These are phyloP conservation scores for Chalciporus chontae DNA, from an alignment of 768 basidiomycete species.

Conservation along the genomic window DNA sequence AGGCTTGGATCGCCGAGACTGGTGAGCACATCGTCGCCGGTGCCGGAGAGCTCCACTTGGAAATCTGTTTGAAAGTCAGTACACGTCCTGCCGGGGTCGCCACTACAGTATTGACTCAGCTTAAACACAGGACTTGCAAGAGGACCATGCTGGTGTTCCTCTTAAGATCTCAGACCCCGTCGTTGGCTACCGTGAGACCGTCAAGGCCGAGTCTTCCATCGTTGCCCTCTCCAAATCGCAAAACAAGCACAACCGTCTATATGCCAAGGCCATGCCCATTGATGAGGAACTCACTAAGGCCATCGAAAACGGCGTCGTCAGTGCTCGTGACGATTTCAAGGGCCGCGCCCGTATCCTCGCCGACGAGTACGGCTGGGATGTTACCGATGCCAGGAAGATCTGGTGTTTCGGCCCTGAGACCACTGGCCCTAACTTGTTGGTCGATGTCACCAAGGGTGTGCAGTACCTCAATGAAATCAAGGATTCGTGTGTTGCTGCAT, in stretches of 20 bases:
- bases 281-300: slow-evolving; percentile 93
- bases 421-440: slow-evolving; percentile 93
- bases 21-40: slow-evolving; percentile 99
- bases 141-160: slow-evolving; percentile 99
- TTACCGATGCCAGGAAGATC: slow-evolving; percentile 98
- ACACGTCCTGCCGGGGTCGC: neutral
- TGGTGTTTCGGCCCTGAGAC: slow-evolving; percentile 99
- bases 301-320: slow-evolving; percentile 85
- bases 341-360: slow-evolving; percentile 91
- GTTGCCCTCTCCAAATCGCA: slow-evolving; percentile 98
- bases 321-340: slow-evolving; percentile 96
- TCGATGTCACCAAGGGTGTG: slow-evolving; percentile 98
- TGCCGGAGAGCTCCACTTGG: slow-evolving; percentile 98
- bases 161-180: slow-evolving; percentile 98
- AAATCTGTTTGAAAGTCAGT: slow-evolving; percentile 94
- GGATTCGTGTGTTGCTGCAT: slow-evolving; percentile 97
- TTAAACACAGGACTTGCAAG: slow-evolving; percentile 84
- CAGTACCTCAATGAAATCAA: slow-evolving; percentile 99
- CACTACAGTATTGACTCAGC: neutral
- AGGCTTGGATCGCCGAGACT: slow-evolving; percentile 86
- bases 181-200: slow-evolving; percentile 97
- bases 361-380: slow-evolving; percentile 97
- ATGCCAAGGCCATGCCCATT: slow-evolving; percentile 87
- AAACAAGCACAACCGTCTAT: slow-evolving; percentile 99
- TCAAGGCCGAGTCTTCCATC: slow-evolving; percentile 92